phyloP scores from a whole-genome alignment of 176 grass and related monocot species.

The Urochloa ruziziensis region DNA sequence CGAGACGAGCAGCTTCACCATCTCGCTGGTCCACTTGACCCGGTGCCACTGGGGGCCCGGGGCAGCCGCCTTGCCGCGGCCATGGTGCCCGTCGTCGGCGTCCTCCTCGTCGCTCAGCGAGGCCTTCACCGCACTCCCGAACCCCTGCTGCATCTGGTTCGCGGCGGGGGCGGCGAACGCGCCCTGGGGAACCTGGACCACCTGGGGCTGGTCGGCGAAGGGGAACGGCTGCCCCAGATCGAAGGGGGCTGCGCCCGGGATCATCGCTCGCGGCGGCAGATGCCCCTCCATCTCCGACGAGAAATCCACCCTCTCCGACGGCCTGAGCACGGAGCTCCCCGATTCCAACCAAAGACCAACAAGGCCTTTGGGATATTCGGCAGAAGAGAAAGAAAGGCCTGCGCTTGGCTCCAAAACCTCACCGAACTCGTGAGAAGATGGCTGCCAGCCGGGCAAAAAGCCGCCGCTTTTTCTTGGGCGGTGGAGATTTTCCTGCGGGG shows the following conservation, averaged over 20 bases:
- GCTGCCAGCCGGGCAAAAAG: not conserved
- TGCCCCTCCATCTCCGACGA: slow-evolving; percentile 44
- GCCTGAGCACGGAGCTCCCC: not conserved
- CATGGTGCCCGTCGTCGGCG: slow-evolving; percentile 29
- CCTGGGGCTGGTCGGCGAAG: slow-evolving; percentile 7
- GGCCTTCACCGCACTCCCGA: slow-evolving; percentile 26
- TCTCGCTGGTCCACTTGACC: slow-evolving; percentile 68
- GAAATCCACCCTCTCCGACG: not conserved
- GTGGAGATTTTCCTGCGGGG: not conserved
- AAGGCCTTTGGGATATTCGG: not conserved
- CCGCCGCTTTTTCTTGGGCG: not conserved
- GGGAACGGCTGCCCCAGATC: slow-evolving; percentile 30
- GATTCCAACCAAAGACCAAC: not conserved
- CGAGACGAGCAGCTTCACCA: slow-evolving; percentile 71
- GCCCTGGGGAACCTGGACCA: slow-evolving; percentile 2
- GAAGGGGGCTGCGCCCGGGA: slow-evolving; percentile 18
- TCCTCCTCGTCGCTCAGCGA: slow-evolving; percentile 46
- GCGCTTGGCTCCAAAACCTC: not conserved
- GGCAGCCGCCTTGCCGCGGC: not conserved
- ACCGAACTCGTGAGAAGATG: not conserved
- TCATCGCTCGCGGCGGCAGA: slow-evolving; percentile 33
- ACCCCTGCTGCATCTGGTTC: slow-evolving; percentile 20
- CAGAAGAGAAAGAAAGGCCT: too few relatives aligned
- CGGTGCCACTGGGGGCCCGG: slow-evolving; percentile 46
- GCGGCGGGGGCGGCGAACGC: not conserved